These are phyloP conservation scores for Irpex rosettiformis DNA, from an alignment of 1,284 basidiomycete genomes.

Conservation along the genomic window DNA sequence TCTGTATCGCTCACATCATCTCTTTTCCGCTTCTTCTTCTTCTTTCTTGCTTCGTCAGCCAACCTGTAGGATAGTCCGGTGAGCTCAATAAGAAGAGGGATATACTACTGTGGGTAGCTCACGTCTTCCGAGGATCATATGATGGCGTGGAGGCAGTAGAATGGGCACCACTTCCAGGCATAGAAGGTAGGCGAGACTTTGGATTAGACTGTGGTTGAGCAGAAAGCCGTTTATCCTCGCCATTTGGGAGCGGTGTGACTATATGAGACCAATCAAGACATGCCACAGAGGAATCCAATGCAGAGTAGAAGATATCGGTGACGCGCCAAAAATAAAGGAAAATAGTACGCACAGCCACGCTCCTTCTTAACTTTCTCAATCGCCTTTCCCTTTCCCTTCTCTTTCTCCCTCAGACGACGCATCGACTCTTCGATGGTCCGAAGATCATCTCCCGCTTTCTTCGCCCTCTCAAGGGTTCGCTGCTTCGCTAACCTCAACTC, in stretches of 20 bases:
- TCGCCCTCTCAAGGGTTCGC: slow-evolving; percentile 53
- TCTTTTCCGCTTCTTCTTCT: slow-evolving; percentile 85
- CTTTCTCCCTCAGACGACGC: slow-evolving; percentile 68
- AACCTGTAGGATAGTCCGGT: slow-evolving; percentile 20
- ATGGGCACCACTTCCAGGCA: slow-evolving; percentile 33
- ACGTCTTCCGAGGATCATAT: slow-evolving; percentile 41
- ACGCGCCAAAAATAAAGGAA: slow-evolving; percentile 5
- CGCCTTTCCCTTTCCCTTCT: slow-evolving; percentile 74
- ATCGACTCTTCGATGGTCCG: slow-evolving; percentile 65
- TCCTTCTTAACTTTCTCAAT: slow-evolving; percentile 66
- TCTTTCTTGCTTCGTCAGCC: slow-evolving; percentile 57
- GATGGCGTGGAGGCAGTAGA: slow-evolving; percentile 30
- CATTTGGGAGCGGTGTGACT: slow-evolving; percentile 52
- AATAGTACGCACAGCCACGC: slow-evolving; percentile 59
- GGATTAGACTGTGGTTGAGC: slow-evolving; percentile 25
- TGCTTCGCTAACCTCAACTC: slow-evolving; percentile 57
- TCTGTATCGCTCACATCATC: slow-evolving; percentile 75
- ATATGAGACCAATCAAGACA: slow-evolving; percentile 10
- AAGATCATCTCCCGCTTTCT: slow-evolving; percentile 69
- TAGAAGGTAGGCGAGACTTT: slow-evolving; percentile 38
- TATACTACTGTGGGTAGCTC: slow-evolving; percentile 22
- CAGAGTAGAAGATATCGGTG: not conserved
- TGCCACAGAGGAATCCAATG: slow-evolving; percentile 1
- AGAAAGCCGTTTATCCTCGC: slow-evolving; percentile 40
- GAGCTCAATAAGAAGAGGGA: slow-evolving; percentile 1